Evolutionary conservation across 176 grass and related monocot genomes (phyloP), one percentile per base, ranked within the genome.

Genomic region (Typha latifolia): DNA sequence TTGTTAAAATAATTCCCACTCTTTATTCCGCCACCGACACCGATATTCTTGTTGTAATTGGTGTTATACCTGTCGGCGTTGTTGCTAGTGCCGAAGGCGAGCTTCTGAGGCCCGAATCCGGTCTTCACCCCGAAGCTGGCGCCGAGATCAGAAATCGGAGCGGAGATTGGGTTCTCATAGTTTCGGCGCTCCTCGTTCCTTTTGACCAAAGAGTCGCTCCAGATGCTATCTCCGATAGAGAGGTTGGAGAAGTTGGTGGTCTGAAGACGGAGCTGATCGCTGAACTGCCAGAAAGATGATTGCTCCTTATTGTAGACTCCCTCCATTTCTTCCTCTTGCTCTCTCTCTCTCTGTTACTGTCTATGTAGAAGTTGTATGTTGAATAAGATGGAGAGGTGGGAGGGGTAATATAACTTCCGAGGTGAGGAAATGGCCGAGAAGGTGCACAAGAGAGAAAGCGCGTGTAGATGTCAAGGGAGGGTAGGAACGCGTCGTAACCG

Each of bases 221-320:
- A 99, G 81, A 99, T 99, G 73, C 78, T 87, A 66, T 90, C 89
- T 12, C 81, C 94, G 67, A 99, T 75, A 16, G 89, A 99, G 48
- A 99, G 86, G 43, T 61, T 72, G 12, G 94, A 90, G 64, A 99
- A 83, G 73, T 62, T 69, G 66, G 77, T 64, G 48, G 94, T 90
- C 70, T 99, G 86, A 48, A 93, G 83, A 18, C 94, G 77, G 22
- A 93, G 83, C 84, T 87, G 89, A 63, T 99, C 94, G 79, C 86
- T 92, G 89, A 99, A 99, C 66, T 99, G 86, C 83, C 86, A 93
- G 86, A 99, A 97, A 68, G 51, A 53, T 15, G 74, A 79, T 53
- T 53, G 51, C 4, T 57, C 52, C 52, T 20, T 57, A 16, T 22
- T 59, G 11, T 59, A 59, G 27, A 29, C 27, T 0, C 53, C 53